Evolutionary conservation across 164 flowering plant species (phyloP).

Genomic region (Echeveria elegans): DNA sequence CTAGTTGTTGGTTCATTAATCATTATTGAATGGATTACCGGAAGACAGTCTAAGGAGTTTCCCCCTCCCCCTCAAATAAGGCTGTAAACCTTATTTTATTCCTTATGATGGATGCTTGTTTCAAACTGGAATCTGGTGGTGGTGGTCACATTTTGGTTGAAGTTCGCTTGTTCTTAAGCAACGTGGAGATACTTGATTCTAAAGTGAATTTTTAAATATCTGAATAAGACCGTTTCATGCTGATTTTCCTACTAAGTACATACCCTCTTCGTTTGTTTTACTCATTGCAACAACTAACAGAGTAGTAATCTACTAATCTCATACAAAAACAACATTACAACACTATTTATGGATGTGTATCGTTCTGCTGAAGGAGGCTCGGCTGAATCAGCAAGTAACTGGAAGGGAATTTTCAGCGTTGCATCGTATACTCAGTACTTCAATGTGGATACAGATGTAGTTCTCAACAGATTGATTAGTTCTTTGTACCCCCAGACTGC

Average conservation of each 20-base stretch:
- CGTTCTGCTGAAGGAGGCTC: conserved; percentile 51
- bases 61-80: background rate
- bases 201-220: background rate
- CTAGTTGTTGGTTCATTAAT: no score
- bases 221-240: background rate
- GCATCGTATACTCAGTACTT: conserved; percentile 84
- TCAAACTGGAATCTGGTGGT: no score
- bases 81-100: background rate
- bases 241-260: background rate
- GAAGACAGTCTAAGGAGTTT: no score
- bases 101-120: background rate
- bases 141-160: no score
- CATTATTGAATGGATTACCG: no score
- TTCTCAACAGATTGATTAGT: conserved; percentile 65
- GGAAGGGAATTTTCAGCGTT: conserved; percentile 75
- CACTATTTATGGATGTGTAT: background rate
- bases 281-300: background rate
- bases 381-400: conserved; percentile 44
- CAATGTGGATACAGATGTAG: conserved; percentile 87
- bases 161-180: background rate
- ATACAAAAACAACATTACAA: background rate
- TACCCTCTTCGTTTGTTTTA: no score
- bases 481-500: conserved; percentile 63
- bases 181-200: background rate
- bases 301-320: background rate